Evolutionary conservation across 352 stramenopile genomes (phyloP).

Genomic region (Globisporangium ultimum): DNA sequence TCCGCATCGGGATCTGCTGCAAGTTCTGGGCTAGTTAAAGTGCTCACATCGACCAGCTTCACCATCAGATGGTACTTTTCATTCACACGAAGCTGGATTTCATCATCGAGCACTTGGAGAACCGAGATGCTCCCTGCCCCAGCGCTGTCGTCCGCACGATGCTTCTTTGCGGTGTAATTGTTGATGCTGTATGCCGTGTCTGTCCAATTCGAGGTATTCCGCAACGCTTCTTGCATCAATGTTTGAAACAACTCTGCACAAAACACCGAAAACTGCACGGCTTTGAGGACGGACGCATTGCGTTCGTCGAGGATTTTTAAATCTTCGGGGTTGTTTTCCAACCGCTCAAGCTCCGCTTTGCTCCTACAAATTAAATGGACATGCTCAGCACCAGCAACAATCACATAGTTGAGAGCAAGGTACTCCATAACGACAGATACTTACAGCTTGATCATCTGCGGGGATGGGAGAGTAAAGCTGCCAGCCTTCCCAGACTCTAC

Average conservation of each 20-base stretch:
- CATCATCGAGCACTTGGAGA: conserved; percentile 76
- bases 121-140: conserved; percentile 50
- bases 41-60: conserved; percentile 65
- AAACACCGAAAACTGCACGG: conserved; percentile 85
- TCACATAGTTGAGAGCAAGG: not conserved
- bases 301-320: conserved; percentile 56
- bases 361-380: conserved; percentile 26
- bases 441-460: conserved; percentile 42
- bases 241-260: conserved; percentile 85
- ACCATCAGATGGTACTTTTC: conserved; percentile 71
- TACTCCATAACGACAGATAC: conserved; percentile 5
- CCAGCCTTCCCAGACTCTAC: conserved; percentile 29
- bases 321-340: conserved; percentile 65
- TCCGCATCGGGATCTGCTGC: conserved; percentile 1
- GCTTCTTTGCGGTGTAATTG: conserved; percentile 53
- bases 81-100: conserved; percentile 74
- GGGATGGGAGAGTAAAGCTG: conserved; percentile 42
- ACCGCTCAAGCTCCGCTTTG: conserved; percentile 45
- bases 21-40: conserved; percentile 18
- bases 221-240: conserved; percentile 77
- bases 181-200: conserved; percentile 63
- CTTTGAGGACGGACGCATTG: conserved; percentile 69
- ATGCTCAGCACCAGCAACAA: not conserved
- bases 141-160: conserved; percentile 39
- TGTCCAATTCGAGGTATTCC: conserved; percentile 61